Conservation (phyloP, 257 asterid genomes). For the Fraxinus americana region DNA sequence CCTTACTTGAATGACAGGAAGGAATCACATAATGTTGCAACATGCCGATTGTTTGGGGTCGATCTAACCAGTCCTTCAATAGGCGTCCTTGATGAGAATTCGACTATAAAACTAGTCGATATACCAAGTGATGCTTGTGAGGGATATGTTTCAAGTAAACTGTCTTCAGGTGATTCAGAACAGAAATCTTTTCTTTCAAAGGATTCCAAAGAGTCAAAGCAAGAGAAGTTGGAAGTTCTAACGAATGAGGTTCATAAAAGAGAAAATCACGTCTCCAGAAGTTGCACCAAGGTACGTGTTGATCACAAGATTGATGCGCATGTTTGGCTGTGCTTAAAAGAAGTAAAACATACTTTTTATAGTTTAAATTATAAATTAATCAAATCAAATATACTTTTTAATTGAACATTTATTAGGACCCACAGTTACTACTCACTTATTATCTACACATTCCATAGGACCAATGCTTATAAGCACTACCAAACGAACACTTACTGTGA, state of each 20-base stretch:
- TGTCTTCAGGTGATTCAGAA: conserved; percentile 63
- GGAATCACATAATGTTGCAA: conserved; percentile 46
- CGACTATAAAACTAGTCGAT: conserved; percentile 34
- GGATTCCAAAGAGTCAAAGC: conserved; percentile 49
- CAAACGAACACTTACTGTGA: neutral
- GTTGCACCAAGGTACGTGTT: conserved; percentile 81
- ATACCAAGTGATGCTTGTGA: conserved; percentile 34
- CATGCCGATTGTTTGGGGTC: conserved; percentile 82
- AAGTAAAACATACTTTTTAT: too few relatives aligned
- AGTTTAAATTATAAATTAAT: too few relatives aligned
- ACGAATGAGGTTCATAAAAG: conserved; percentile 64
- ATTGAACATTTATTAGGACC: too few relatives aligned
- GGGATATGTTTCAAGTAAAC: conserved; percentile 29
- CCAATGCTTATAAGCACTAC: too few relatives aligned
- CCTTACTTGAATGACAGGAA: conserved; percentile 39
- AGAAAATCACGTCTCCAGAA: conserved; percentile 64
- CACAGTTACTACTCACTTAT: too few relatives aligned
- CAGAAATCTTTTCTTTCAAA: conserved; percentile 64
- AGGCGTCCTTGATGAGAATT: conserved; percentile 30
- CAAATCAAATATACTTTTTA: too few relatives aligned
- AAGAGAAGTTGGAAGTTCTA: conserved; percentile 42
- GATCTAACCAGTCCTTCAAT: conserved; percentile 66
- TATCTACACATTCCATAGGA: too few relatives aligned
- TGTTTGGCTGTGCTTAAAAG: neutral
- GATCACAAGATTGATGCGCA: neutral